Evolutionary conservation across 352 stramenopile genomes (phyloP), one percentile per base, ranked within the genome.

Genomic region (Peronospora farinosa): DNA sequence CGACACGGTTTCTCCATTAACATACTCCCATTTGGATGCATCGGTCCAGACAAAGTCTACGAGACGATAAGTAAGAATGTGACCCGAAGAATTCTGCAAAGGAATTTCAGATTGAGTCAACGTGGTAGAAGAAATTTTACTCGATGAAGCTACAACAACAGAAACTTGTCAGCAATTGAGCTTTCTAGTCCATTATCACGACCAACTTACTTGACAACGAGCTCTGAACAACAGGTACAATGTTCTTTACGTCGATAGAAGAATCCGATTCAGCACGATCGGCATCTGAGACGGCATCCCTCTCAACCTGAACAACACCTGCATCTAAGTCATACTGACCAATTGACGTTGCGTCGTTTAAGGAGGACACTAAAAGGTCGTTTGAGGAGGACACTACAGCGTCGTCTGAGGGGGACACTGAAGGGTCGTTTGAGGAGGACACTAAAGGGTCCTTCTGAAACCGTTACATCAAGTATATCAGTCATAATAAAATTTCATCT

Each of bases 41-140:
- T 87, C 59, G 6, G 63, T 83, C 75, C 75, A 90, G 59, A 85
- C 63, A 41, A 87, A 90, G 51, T 82, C 69, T 28, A 86, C 57
- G 10, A 61, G 50, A 36, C 63, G 69, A 62, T 77, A 87, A 17
- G 61, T 57, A 15, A 84, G 59, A 42, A 59, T 42, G 19, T 72
- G 52, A 15, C 52, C 63, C 21, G 60, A 65, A 0, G 63, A 57
- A 7, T 58, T 57, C 36, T 58, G 48, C 5, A 56, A 51, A 36
- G 61, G 10, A 31, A 53, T 41, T 1, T 60, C 31, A 2, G 55
- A 49, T 13, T 51, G 40, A n/a, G 53, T 47, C 7, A 48, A 23
- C 10, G 51, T 61, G 12, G 38, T 15, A 5, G 40, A 31, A 35
- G 19, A 49, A 3, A 56, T 43, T 60, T 31, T 37, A 31, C 57